Percentiles rank a stretch among this genome's conserved stretches.
phyloP scores from a whole-genome alignment of 2,329 filamentous ascomycete species.

The Ascocoryne sarcoides region DNA sequence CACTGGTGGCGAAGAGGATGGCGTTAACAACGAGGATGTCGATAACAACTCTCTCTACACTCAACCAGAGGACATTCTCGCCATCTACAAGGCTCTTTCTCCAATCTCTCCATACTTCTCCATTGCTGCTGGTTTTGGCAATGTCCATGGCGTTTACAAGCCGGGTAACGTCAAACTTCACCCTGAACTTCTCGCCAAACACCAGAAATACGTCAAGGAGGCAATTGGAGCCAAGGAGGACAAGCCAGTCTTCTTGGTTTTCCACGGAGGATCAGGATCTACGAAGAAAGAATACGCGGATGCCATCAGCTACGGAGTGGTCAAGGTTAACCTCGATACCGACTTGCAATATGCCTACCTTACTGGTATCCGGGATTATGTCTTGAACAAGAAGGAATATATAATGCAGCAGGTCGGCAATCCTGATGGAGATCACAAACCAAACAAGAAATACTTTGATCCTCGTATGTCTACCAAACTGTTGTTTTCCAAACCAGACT shows the following conservation, averaged over 20 bases:
- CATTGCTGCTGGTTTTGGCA: constrained; percentile 96
- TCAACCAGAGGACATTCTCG: constrained; percentile 91
- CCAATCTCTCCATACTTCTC: constrained; percentile 94
- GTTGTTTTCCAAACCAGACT: not conserved
- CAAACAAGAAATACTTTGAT: constrained; percentile 95
- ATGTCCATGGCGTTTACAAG: constrained; percentile 99
- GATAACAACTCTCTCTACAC: constrained; percentile 98
- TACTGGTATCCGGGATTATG: constrained; percentile 85
- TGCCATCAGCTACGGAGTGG: constrained; percentile 86
- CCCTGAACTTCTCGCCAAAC: constrained; percentile 92
- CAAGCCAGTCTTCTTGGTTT: constrained; percentile 98
- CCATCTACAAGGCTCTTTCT: constrained; percentile 78
- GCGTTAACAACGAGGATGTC: constrained; percentile 96
- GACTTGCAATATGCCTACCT: constrained; percentile 96
- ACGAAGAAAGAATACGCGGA: constrained; percentile 82
- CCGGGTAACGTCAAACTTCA: constrained; percentile 94
- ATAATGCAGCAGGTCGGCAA: constrained; percentile 81
- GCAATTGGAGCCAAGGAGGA: constrained; percentile 61
- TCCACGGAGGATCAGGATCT: constrained; percentile 95
- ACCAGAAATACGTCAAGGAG: constrained; percentile 85
- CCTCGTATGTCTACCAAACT: constrained; percentile 16
- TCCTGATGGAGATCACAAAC: constrained; percentile 92
- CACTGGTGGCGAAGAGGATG: constrained; percentile 95
- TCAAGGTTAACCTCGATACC: constrained; percentile 99
- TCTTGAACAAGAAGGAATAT: constrained; percentile 93